phyloP scores from a whole-genome alignment of 2,329 filamentous ascomycete genomes.

The Alternaria rosae region DNA sequence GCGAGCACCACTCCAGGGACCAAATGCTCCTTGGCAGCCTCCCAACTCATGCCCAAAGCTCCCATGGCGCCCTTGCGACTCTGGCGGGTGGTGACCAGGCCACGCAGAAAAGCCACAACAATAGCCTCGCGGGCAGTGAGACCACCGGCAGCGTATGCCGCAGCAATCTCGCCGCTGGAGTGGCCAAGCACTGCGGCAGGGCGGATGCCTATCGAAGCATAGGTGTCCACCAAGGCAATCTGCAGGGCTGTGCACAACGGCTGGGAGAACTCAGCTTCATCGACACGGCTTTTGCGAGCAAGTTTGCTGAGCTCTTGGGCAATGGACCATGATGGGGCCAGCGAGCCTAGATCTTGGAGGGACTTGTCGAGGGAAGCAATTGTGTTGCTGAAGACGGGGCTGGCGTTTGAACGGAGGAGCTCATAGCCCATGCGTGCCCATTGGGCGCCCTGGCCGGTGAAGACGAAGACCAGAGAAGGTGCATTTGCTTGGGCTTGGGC shows the following conservation, averaged over 20 bases:
- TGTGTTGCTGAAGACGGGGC: slow-evolving; percentile 1
- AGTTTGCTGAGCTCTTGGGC: slow-evolving; percentile 19
- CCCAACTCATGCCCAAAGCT: slow-evolving; percentile 15
- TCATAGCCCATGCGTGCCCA: slow-evolving; percentile 28
- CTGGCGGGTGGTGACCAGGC: slow-evolving; percentile 3
- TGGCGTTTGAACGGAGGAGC: slow-evolving; percentile 6
- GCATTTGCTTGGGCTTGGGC: no score
- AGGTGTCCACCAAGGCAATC: slow-evolving; percentile 23
- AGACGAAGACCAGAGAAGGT: slow-evolving; percentile 29
- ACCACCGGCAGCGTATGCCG: slow-evolving; percentile 46
- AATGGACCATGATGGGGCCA: slow-evolving; percentile 15
- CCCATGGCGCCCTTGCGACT: slow-evolving; percentile 19
- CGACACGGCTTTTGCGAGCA: slow-evolving; percentile 11
- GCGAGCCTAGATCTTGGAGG: background rate
- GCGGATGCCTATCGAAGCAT: slow-evolving; percentile 12
- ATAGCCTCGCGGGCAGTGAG: slow-evolving; percentile 29
- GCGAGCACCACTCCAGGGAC: slow-evolving; percentile 4
- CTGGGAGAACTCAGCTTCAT: slow-evolving; percentile 27
- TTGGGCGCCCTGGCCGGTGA: slow-evolving; percentile 37
- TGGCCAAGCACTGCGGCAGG: slow-evolving; percentile 45
- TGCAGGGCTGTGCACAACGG: slow-evolving; percentile 35
- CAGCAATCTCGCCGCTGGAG: slow-evolving; percentile 53
- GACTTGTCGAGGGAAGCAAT: slow-evolving; percentile 13
- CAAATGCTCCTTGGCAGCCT: slow-evolving; percentile 1
- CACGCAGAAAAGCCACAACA: slow-evolving; percentile 23